phyloP scores from a whole-genome alignment of 2,329 filamentous ascomycete genomes.

The Phaeosphaeria sp. region DNA sequence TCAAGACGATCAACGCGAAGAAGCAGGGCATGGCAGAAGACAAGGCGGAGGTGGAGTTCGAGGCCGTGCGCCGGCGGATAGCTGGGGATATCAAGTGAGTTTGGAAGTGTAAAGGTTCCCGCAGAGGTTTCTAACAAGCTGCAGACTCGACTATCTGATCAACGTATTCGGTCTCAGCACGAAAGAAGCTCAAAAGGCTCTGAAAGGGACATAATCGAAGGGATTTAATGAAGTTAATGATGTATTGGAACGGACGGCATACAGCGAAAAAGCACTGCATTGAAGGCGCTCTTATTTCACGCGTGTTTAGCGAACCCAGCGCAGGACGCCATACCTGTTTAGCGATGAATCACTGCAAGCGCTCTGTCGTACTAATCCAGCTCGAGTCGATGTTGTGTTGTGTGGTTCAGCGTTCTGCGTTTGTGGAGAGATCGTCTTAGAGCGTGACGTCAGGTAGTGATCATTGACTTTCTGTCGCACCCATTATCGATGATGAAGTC shows the following conservation, averaged over 20 bases:
- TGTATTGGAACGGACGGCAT: conserved; percentile 4
- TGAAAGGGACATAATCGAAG: conserved; percentile 28
- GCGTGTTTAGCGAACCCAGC: not conserved
- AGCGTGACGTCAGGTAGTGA: conserved; percentile 12
- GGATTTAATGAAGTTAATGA: conserved; percentile 7
- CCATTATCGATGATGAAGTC: conserved; percentile 24
- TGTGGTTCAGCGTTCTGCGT: not conserved
- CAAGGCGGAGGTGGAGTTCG: conserved; percentile 76
- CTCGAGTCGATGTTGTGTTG: not conserved
- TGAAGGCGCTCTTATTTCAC: conserved; percentile 13
- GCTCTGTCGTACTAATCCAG: conserved; percentile 5
- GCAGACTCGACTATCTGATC: conserved; percentile 69
- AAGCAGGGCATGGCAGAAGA: conserved; percentile 73
- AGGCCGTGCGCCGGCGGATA: conserved; percentile 72
- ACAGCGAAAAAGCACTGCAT: conserved; percentile 20
- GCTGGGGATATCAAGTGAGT: conserved; percentile 80
- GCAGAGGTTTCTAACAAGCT: conserved; percentile 1
- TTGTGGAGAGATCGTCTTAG: too few species aligned
- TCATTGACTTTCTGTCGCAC: conserved; percentile 8
- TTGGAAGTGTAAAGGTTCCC: not conserved
- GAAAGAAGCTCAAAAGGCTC: conserved; percentile 59
- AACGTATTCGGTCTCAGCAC: conserved; percentile 65
- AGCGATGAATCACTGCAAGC: not conserved
- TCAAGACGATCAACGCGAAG: conserved; percentile 80
- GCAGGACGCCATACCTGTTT: not conserved